Conservation (phyloP, 768 basidiomycete genomes). For the Amanita exitialis region DNA sequence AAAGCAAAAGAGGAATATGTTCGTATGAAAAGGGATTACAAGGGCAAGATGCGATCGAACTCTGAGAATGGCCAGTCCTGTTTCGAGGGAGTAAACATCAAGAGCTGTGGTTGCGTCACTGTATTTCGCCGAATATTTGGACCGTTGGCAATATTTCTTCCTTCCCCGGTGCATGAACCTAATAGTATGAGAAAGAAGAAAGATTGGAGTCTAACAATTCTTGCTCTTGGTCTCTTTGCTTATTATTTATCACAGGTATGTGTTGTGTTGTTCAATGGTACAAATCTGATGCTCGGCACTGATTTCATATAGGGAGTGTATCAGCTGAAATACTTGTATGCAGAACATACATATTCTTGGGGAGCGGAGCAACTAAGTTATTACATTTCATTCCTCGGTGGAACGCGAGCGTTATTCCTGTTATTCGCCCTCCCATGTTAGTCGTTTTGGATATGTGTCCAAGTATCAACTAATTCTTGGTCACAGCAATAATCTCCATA, state of each 20-base stretch:
- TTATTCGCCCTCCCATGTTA: constrained; percentile 35
- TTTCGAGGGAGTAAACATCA: background rate
- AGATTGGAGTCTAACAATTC: constrained; percentile 76
- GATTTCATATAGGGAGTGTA: constrained; percentile 45
- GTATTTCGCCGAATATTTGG: constrained; percentile 29
- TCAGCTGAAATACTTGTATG: constrained; percentile 79
- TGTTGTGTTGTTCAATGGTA: constrained; percentile 7
- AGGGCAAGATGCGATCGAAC: constrained; percentile 17
- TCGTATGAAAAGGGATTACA: constrained; percentile 9
- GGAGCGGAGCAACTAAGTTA: constrained; percentile 63
- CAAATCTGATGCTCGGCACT: background rate
- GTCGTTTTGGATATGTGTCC: constrained; percentile 10
- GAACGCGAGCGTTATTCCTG: constrained; percentile 47
- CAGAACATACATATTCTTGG: constrained; percentile 65
- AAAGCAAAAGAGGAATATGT: constrained; percentile 18
- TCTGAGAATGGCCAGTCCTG: background rate
- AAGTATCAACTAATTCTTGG: background rate
- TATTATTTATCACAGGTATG: constrained; percentile 61
- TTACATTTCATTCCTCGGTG: constrained; percentile 64
- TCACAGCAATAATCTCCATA: constrained; percentile 43
- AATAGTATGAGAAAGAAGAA: constrained; percentile 31
- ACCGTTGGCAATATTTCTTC: constrained; percentile 69
- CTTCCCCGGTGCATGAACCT: constrained; percentile 34
- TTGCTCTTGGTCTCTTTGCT: constrained; percentile 52
- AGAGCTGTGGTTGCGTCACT: background rate